A percentile compares a stretch with the other conserved stretches of the same genome.
Conservation (phyloP, 2,329 filamentous ascomycete species). For the Pseudogymnoascus sp. region DNA sequence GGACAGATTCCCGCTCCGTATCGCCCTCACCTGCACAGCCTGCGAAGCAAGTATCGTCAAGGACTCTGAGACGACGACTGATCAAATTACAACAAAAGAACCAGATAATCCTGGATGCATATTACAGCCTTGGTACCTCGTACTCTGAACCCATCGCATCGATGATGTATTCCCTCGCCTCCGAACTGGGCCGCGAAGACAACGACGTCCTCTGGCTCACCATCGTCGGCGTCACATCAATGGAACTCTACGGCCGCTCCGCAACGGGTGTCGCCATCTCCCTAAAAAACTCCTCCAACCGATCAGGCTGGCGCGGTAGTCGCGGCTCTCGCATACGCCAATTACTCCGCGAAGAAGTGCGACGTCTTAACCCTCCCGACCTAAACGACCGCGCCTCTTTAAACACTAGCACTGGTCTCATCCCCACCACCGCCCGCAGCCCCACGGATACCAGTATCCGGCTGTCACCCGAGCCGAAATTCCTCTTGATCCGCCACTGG, state of each 20-base stretch:
- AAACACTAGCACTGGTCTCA: constrained; percentile 66
- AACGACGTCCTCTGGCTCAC: constrained; percentile 93
- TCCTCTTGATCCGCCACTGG: constrained; percentile 91
- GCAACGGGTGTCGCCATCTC: constrained; percentile 66
- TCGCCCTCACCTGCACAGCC: constrained; percentile 49
- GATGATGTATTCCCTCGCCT: constrained; percentile 87
- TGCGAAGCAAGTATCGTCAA: constrained; percentile 57
- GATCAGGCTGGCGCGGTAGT: constrained; percentile 70
- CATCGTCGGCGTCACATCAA: constrained; percentile 89
- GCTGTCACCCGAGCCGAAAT: constrained; percentile 85
- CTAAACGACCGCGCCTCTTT: constrained; percentile 49
- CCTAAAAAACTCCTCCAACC: constrained; percentile 45
- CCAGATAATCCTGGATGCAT: constrained; percentile 64
- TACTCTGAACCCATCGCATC: constrained; percentile 94
- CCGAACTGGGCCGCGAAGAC: constrained; percentile 89
- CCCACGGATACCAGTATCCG: constrained; percentile 89
- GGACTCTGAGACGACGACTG: constrained; percentile 62
- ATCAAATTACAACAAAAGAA: constrained; percentile 68
- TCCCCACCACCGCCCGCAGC: constrained; percentile 78
- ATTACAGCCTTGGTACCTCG: constrained; percentile 80
- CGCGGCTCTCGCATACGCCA: constrained; percentile 77
- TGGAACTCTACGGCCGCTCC: constrained; percentile 83
- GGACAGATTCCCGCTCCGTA: constrained; percentile 30
- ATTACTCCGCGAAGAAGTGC: constrained; percentile 83
- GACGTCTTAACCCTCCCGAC: constrained; percentile 78